Percentiles rank a stretch among this genome's conserved stretches.
phyloP scores from a whole-genome alignment of 2,329 filamentous ascomycete genomes.

The Fusarium protoensiforme region DNA sequence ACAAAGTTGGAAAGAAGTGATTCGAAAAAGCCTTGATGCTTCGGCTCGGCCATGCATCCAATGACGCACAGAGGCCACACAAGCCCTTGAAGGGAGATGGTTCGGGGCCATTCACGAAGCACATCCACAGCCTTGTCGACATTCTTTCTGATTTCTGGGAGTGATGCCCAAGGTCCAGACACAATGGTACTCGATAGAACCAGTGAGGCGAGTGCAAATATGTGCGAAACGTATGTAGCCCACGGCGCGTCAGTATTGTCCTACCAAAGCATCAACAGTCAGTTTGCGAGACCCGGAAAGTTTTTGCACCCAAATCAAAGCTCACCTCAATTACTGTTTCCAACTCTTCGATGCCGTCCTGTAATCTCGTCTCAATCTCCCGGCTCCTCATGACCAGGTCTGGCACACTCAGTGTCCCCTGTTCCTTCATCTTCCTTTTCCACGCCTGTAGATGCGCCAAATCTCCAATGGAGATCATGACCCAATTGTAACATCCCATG shows the following conservation, averaged over 20 bases:
- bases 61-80: background rate
- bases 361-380: background rate
- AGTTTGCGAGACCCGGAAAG: background rate
- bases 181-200: background rate
- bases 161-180: background rate
- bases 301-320: background rate
- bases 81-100: background rate
- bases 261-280: background rate
- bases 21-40: background rate
- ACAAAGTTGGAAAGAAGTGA: background rate
- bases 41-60: background rate
- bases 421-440: background rate
- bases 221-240: background rate
- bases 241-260: background rate
- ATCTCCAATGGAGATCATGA: background rate
- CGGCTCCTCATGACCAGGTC: background rate
- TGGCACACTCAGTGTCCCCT: background rate
- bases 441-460: background rate
- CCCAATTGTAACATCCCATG: background rate
- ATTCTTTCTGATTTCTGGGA: background rate
- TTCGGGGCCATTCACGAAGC: background rate
- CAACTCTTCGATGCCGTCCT: background rate
- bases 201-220: background rate
- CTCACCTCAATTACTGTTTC: background rate
- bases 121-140: background rate